Evolutionary conservation across 169 alveolate species (phyloP).

Genomic region (Plasmodium coatneyi): DNA sequence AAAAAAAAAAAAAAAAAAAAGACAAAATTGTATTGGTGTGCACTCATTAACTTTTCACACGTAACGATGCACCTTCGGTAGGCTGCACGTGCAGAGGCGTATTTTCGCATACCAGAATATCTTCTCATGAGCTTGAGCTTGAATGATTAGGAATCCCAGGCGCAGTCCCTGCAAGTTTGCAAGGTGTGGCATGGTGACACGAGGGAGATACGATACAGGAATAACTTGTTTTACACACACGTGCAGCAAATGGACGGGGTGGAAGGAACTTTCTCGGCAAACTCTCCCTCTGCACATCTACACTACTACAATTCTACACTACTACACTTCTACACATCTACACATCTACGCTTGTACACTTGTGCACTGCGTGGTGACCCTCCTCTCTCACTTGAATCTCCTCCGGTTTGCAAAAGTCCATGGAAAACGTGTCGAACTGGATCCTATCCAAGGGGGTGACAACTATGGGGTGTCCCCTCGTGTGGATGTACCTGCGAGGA

Average conservation of each 20-base stretch:
- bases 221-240: not conserved
- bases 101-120: conserved; percentile 37
- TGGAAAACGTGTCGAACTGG: conserved; percentile 38
- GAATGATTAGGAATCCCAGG: conserved; percentile 46
- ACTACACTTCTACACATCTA: no score
- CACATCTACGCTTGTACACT: not conserved
- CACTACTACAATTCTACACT: no score
- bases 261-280: not conserved
- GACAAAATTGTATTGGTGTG: not conserved
- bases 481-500: conserved; percentile 41
- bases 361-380: not conserved
- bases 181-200: not conserved
- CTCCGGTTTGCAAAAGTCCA: conserved; percentile 73
- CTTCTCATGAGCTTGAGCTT: conserved; percentile 57
- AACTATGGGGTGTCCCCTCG: conserved; percentile 64
- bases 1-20: conserved; percentile 27
- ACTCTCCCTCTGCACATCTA: not conserved
- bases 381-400: conserved; percentile 42
- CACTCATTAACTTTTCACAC: not conserved
- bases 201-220: not conserved
- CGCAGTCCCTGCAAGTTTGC: conserved; percentile 10
- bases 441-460: conserved; percentile 36
- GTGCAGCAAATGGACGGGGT: not conserved
- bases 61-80: not conserved
- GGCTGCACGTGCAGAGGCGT: not conserved